Evolutionary conservation across 208 protist species (phyloP).

Genomic region (Trichomonas vaginalis): DNA sequence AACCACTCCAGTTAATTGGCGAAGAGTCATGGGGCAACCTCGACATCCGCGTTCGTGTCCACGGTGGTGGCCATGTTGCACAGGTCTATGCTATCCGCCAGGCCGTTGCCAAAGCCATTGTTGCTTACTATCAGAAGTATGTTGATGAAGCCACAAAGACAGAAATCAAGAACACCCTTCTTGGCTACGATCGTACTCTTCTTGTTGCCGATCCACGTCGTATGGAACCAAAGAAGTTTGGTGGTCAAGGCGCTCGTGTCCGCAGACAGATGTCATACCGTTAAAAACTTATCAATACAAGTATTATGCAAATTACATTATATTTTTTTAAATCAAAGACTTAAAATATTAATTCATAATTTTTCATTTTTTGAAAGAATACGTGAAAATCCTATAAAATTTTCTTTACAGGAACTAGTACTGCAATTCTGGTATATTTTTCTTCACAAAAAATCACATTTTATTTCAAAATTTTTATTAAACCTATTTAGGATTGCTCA

Average conservation of each 20-base stretch:
- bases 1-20: slow-evolving; percentile 84
- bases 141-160: slow-evolving; percentile 78
- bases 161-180: slow-evolving; percentile 85
- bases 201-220: slow-evolving; percentile 96
- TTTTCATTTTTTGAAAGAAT: too few relatives aligned
- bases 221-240: slow-evolving; percentile 99
- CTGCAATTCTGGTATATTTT: too few relatives aligned
- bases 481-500: too few relatives aligned
- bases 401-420: too few relatives aligned
- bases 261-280: slow-evolving; percentile 98
- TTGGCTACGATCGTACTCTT: slow-evolving; percentile 87
- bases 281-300: too few relatives aligned
- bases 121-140: slow-evolving; percentile 99
- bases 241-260: slow-evolving; percentile 90
- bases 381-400: too few relatives aligned
- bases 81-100: slow-evolving; percentile 95
- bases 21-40: slow-evolving; percentile 68
- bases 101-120: slow-evolving; percentile 91
- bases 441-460: too few relatives aligned
- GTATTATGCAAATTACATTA: too few relatives aligned
- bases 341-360: too few relatives aligned
- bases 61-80: slow-evolving; percentile 86
- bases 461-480: too few relatives aligned
- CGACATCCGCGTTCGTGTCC: slow-evolving; percentile 75
- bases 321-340: too few relatives aligned